A percentile compares a stretch with the other conserved stretches of the same genome.
Conservation (phyloP, 2,329 filamentous ascomycete genomes). For the Knoxdaviesia proteae region DNA sequence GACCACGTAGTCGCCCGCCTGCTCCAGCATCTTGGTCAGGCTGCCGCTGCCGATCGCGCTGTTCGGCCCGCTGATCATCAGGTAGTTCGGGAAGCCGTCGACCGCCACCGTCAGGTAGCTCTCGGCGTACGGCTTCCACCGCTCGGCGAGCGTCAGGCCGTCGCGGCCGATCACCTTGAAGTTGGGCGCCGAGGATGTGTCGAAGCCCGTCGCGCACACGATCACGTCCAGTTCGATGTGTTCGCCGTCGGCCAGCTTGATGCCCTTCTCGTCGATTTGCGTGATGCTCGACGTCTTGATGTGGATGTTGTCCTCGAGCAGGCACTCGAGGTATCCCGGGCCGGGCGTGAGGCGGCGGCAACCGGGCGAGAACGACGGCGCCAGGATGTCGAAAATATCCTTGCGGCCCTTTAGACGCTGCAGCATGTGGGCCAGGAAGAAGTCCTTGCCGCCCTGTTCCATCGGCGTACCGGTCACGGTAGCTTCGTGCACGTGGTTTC, state of each 20-base stretch:
- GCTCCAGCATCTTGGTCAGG: constrained; percentile 24
- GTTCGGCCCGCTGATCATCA: constrained; percentile 28
- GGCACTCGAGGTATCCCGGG: constrained; percentile 19
- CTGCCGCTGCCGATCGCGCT: constrained; percentile 23
- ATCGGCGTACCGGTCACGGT: constrained; percentile 16
- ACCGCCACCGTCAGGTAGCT: constrained; percentile 23
- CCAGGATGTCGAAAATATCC: neutral
- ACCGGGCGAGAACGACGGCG: constrained; percentile 13
- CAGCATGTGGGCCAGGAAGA: constrained; percentile 5
- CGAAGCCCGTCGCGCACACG: constrained; percentile 7
- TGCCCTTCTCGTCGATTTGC: constrained; percentile 8
- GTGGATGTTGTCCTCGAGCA: constrained; percentile 22
- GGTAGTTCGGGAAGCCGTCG: constrained; percentile 26
- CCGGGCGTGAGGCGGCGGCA: constrained; percentile 20
- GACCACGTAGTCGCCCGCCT: constrained; percentile 15
- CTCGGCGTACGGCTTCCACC: constrained; percentile 17
- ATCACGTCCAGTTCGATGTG: constrained; percentile 6
- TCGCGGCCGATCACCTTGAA: constrained; percentile 18
- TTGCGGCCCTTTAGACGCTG: neutral
- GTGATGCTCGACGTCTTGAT: constrained; percentile 17
- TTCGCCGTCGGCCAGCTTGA: constrained; percentile 5
- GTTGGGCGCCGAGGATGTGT: constrained; percentile 6
- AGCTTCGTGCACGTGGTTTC: constrained; percentile 20
- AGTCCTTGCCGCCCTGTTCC: constrained; percentile 11
- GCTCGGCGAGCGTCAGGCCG: constrained; percentile 15